Evolutionary conservation across 179 eudicot genomes (phyloP), one percentile per base, ranked within the genome.

Genomic region (Gypsophila paniculata): DNA sequence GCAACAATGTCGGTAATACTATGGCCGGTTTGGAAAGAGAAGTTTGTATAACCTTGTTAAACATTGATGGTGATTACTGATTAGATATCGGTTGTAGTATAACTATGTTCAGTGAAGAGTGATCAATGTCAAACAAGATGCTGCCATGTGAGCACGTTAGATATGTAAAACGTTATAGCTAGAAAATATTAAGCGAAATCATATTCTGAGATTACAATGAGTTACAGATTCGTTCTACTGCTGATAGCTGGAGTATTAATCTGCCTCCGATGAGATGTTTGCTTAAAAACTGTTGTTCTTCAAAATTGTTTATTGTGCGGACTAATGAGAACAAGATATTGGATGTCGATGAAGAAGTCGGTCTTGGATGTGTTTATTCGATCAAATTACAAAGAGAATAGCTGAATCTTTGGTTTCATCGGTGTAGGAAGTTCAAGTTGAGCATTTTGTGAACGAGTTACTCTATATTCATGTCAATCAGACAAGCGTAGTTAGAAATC

Each of bases 1-100:
- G 59, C 38, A 0, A 42, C 51, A 22, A 2, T 61, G 25, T 10
- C 48, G 55, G 77, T 36, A 38, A 42, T 67, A 48, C 25, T 77
- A 53, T 55, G 36, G 48, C 11, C 34, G 3, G 54, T 68, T 72
- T 26, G 23, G 25, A 42, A 32, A 68, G 49, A 61, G 19, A 54
- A 14, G 61, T 51, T 4, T 67, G 22, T 72, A 9, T 34, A 59
- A 53, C 23, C 74, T 13, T 68, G 34, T 10, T 54, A 19, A 44
- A 12, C 44, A n/a, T 29, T 65, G 57, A 59, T 49, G 64, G 51
- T 61, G 75, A 53, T 46, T 48, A 60, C 39, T 61, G 75, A 53
- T 46, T 48, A 60, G 51, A 17, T 73, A 44, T 8, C 18, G 25
- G 58, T 44, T 62, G 44, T 68, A 54, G 39, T 78, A 42, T 69